Evolutionary conservation across 495 filamentous ascomycete genomes (phyloP).

Genomic region (Coniosporium apollinis): DNA sequence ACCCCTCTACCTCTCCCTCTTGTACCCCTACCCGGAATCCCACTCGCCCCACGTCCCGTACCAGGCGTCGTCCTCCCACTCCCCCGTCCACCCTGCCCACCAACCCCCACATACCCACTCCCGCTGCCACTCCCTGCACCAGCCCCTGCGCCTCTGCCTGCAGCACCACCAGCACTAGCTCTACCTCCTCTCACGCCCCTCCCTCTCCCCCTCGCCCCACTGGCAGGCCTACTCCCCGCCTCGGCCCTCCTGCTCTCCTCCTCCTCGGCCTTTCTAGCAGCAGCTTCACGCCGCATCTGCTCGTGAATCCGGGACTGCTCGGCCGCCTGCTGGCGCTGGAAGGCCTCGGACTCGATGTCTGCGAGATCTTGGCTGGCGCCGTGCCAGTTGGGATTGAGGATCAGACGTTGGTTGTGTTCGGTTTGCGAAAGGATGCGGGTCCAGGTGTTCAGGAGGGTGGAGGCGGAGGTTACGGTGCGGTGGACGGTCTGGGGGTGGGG

Average conservation of each 20-base stretch:
- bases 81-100: conserved; percentile 25
- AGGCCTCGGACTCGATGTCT: conserved; percentile 64
- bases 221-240: conserved; percentile 19
- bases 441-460: conserved; percentile 89
- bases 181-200: conserved; percentile 25
- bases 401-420: conserved; percentile 86
- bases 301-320: conserved; percentile 60
- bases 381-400: conserved; percentile 78
- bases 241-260: conserved; percentile 40
- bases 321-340: conserved; percentile 50
- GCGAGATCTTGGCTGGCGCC: conserved; percentile 70
- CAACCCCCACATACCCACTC: conserved; percentile 31
- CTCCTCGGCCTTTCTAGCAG: conserved; percentile 50
- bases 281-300: conserved; percentile 56
- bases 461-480: conserved; percentile 70
- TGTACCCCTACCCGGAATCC: conserved; percentile 26
- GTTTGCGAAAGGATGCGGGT: conserved; percentile 90
- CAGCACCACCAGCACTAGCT: too few relatives aligned
- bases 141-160: too few relatives aligned
- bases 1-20: conserved; percentile 6
- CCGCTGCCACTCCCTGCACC: conserved; percentile 18
- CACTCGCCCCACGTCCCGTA: conserved; percentile 33
- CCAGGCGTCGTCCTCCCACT: conserved; percentile 26
- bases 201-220: conserved; percentile 21
- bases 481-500: conserved; percentile 52